Evolutionary conservation across 1,139 yeast species (phyloP).

Genomic region (Suhomyces taliae): DNA sequence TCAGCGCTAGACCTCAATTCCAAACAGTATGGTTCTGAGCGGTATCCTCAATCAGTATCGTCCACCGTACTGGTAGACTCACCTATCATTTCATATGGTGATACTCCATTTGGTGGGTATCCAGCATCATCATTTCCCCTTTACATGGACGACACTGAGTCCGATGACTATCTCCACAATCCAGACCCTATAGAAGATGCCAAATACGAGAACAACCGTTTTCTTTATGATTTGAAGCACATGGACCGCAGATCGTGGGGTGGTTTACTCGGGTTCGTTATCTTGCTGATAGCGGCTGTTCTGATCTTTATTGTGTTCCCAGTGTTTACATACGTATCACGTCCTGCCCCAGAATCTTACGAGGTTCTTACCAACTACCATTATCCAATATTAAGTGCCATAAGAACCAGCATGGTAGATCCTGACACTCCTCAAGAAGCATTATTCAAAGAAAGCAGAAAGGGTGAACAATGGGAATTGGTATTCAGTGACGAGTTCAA

Average conservation of each 20-base stretch:
- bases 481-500: slow-evolving; percentile 31
- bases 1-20: too few relatives aligned
- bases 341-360: slow-evolving; percentile 18
- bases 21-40: too few relatives aligned
- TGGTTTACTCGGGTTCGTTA: slow-evolving; percentile 22
- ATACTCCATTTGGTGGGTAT: slow-evolving; percentile 30
- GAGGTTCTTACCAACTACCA: slow-evolving; percentile 22
- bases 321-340: slow-evolving; percentile 25
- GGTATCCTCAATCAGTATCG: too few relatives aligned
- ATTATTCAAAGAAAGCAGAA: slow-evolving; percentile 10
- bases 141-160: slow-evolving; percentile 26
- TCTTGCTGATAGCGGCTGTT: slow-evolving; percentile 18
- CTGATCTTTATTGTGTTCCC: slow-evolving; percentile 25
- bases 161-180: slow-evolving; percentile 31
- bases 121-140: slow-evolving; percentile 29
- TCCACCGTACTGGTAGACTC: background rate
- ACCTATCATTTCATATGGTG: background rate
- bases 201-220: slow-evolving; percentile 27
- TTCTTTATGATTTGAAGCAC: slow-evolving; percentile 23
- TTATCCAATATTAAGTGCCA: slow-evolving; percentile 26
- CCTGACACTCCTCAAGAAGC: slow-evolving; percentile 28
- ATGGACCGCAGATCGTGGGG: slow-evolving; percentile 24
- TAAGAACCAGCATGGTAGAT: slow-evolving; percentile 25
- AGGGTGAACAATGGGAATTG: slow-evolving; percentile 25
- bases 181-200: slow-evolving; percentile 30